These are phyloP conservation scores for Syzygium grande DNA, from an alignment of 345 rosid species.

Conservation along the genomic window DNA sequence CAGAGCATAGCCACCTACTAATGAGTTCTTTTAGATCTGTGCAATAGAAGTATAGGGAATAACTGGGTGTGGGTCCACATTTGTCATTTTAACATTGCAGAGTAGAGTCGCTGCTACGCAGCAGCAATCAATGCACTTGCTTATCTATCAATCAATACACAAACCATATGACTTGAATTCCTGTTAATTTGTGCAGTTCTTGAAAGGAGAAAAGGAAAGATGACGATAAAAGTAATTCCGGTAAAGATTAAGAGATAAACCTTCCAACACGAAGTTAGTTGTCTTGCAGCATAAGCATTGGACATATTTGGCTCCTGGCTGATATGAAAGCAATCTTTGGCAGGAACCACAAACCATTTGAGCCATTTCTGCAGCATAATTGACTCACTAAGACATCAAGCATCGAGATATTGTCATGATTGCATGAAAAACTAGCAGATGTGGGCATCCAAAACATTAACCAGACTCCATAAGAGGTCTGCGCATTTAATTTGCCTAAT, in stretches of 20 bases:
- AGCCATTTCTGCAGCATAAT: constrained; percentile 39
- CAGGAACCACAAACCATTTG: constrained; percentile 98
- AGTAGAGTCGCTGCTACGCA: background rate
- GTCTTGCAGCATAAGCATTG: constrained; percentile 63
- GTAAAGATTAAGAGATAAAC: constrained; percentile 23
- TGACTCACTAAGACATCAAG: background rate
- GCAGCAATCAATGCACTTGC: background rate
- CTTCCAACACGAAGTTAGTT: constrained; percentile 76
- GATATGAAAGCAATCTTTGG: constrained; percentile 66
- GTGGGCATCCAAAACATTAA: background rate
- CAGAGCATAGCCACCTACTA: background rate
- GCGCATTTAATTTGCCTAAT: background rate
- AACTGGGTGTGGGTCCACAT: background rate
- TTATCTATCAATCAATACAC: background rate
- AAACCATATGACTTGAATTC: background rate
- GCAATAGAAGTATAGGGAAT: background rate
- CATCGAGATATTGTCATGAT: background rate
- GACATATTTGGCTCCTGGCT: constrained; percentile 52
- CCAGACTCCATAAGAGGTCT: background rate
- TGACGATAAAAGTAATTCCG: background rate
- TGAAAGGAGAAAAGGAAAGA: background rate
- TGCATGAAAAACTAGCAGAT: background rate
- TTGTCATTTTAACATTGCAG: background rate
- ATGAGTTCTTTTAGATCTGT: background rate
- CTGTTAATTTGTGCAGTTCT: background rate